Conservation (phyloP, 2,329 filamentous ascomycete species). For the Trichoderma cornu-damae region DNA sequence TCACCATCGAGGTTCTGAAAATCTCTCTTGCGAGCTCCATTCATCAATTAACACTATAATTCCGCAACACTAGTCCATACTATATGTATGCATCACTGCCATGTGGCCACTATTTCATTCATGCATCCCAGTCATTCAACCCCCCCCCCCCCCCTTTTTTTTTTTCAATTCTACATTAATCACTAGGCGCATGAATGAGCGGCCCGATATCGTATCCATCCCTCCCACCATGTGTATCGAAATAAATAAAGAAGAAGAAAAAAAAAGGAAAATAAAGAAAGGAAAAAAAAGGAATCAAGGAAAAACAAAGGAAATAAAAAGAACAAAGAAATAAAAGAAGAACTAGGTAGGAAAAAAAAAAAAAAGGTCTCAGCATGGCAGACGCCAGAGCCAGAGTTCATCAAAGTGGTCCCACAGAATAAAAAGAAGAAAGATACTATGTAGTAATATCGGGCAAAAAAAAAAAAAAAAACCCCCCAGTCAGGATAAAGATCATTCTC, state of each 20-base stretch:
- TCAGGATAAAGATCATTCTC: neutral
- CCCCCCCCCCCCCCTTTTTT: too few relatives aligned
- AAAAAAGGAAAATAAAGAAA: constrained; percentile 18
- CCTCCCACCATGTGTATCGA: constrained; percentile 24
- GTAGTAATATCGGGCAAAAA: neutral
- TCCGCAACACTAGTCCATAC: constrained; percentile 6
- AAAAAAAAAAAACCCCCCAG: neutral
- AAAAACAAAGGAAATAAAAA: constrained; percentile 1
- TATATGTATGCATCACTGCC: constrained; percentile 5
- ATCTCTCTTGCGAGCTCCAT: neutral
- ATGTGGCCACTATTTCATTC: neutral
- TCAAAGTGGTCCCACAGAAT: neutral
- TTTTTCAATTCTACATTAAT: constrained; percentile 5
- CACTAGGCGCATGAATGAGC: neutral
- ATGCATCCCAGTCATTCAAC: constrained; percentile 1
- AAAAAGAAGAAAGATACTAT: neutral
- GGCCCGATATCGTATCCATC: neutral
- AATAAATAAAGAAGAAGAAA: constrained; percentile 16
- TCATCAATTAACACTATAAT: constrained; percentile 14
- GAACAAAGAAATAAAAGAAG: neutral
- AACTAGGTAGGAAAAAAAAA: constrained; percentile 9
- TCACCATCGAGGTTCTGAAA: neutral
- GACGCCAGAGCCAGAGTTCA: neutral
- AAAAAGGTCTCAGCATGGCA: too few relatives aligned
- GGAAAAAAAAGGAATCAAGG: constrained; percentile 3